Evolutionary conservation across 169 alveolate species (phyloP).

Genomic region (Plasmodium inui): DNA sequence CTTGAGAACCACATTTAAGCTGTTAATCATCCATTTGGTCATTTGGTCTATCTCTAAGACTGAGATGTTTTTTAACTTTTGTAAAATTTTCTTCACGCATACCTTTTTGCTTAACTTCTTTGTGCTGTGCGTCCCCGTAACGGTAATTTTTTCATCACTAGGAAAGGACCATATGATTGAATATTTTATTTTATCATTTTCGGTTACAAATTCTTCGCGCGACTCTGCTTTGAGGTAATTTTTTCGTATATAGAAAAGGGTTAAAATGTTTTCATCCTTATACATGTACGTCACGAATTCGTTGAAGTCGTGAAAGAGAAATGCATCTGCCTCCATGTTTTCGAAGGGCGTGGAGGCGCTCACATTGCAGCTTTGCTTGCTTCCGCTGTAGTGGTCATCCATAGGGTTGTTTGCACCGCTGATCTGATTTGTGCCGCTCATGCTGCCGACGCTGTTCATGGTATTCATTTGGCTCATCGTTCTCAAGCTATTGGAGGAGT

Average conservation of each 20-base stretch:
- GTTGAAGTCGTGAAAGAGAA: conserved; percentile 32
- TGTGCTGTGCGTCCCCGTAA: conserved; percentile 52
- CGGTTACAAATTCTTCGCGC: conserved; percentile 61
- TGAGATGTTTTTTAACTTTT: conserved; percentile 71
- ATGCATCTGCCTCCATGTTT: conserved; percentile 67
- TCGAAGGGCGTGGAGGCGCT: not conserved
- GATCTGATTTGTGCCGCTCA: not conserved
- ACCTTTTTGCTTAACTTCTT: conserved; percentile 74
- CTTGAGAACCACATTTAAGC: conserved; percentile 56
- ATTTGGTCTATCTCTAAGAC: conserved; percentile 73
- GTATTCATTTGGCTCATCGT: conserved; percentile 11
- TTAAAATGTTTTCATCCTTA: conserved; percentile 72
- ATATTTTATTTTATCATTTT: conserved; percentile 55
- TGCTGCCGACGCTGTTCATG: not conserved
- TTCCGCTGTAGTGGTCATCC: conserved; percentile 13
- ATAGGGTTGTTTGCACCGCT: not conserved
- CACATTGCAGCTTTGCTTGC: conserved; percentile 16
- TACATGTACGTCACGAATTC: conserved; percentile 69
- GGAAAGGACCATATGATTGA: conserved; percentile 69
- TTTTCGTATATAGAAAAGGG: conserved; percentile 65
- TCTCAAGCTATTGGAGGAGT: conserved; percentile 8
- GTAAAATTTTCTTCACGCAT: conserved; percentile 68
- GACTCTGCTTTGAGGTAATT: conserved; percentile 74
- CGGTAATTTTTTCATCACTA: conserved; percentile 57
- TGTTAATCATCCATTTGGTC: conserved; percentile 75